Conservation (phyloP, 163 green algal genomes). For the Prototheca wickerhamii region DNA sequence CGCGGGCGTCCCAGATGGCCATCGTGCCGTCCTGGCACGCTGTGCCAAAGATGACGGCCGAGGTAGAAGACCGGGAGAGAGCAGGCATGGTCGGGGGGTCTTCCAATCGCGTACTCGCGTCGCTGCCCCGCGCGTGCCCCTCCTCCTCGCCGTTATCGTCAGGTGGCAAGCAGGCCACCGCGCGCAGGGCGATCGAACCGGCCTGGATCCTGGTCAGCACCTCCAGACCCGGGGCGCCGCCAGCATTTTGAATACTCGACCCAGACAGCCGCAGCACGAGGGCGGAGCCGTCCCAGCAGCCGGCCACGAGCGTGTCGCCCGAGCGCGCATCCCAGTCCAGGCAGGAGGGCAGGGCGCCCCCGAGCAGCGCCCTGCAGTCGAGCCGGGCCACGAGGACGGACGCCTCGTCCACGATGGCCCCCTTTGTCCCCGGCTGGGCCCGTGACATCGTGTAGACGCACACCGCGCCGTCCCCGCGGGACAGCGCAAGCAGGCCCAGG, state of each 20-base stretch:
- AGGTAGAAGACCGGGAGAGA: too few relatives aligned
- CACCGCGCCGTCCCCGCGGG: background rate
- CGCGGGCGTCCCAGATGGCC: background rate
- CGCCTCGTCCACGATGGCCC: background rate
- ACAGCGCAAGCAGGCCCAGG: constrained; percentile 2
- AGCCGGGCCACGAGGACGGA: background rate
- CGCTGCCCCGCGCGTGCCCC: too few relatives aligned
- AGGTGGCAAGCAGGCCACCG: too few relatives aligned
- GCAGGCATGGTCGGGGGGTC: too few relatives aligned
- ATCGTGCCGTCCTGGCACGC: background rate
- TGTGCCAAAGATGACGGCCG: background rate
- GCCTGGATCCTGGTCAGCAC: background rate
- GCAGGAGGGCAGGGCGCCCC: background rate
- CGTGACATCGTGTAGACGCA: background rate
- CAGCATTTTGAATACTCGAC: background rate
- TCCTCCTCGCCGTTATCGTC: too few relatives aligned
- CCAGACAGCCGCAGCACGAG: too few relatives aligned
- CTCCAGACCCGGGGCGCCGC: background rate
- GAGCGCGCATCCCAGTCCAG: background rate
- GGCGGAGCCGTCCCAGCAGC: constrained; percentile 4
- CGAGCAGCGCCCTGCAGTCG: background rate
- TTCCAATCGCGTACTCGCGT: too few relatives aligned
- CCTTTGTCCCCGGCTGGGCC: background rate
- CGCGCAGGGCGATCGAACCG: background rate
- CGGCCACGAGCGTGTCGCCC: background rate